Evolutionary conservation across 352 stramenopile species (phyloP), one percentile per base, ranked within the genome.

Genomic region (Salisapilia sapeloensis): DNA sequence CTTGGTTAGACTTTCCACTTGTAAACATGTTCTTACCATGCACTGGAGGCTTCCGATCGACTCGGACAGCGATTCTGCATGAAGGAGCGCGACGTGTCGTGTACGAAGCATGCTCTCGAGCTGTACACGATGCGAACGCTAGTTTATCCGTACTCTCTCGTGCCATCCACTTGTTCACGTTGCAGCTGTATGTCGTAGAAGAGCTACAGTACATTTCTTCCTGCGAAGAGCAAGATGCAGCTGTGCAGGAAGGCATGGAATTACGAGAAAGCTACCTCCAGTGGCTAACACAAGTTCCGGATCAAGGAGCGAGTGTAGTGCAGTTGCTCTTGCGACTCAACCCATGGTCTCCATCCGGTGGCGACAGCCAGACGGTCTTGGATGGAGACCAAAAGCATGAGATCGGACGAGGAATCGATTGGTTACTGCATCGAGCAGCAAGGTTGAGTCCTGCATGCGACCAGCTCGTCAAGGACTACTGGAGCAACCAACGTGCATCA

Each of bases 311-410:
- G 4, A 50, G 59, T 0, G 50, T 77, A 20, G 35, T 83, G 11
- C 40, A 81, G 30, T 33, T 83, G 10, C 40, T 83, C n/a, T 29
- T 86, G 24, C 66, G 72, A 33, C 38, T 86, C 19, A 79, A 86
- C 15, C 71, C 71, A 16, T 86, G 71, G 71, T 65, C 65, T 0
- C 38, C 34, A 21, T 53, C 54, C 25, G 51, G 61, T 19, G 65
- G 56, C 31, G 54, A 50, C 21, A 66, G 56, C 13, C 67, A 61
- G 50, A 61, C 66, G 11, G 66, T 65, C 21, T 34, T 86, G 16
- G 71, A 86, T 27, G 71, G 71, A 8, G 71, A 86, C 40, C 71
- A 83, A 33, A 86, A 86, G 37, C 71, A 86, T 38, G 71, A 86
- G 45, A 75, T 83, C 31, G 71, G 71, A 12, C 66, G 71, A 26